Evolutionary conservation across 805 yeast species (phyloP), one percentile per base, ranked within the genome.

Genomic region (Candida insectorum): DNA sequence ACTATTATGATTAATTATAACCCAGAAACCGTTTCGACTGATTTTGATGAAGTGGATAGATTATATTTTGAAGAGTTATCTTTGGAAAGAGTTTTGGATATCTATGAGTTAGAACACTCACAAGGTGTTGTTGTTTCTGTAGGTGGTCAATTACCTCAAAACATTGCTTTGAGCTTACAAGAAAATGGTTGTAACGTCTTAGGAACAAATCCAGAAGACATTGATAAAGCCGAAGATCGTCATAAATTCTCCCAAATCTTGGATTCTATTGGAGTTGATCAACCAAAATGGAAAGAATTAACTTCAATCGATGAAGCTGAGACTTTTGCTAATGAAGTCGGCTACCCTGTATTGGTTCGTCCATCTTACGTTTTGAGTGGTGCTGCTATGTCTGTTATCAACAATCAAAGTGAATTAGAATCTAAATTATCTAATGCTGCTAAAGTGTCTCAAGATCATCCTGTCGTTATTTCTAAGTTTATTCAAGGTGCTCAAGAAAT

Each of bases 1-100:
- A 91, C 98, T 20, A 80, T 91, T 47, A 91, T 91, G 98, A 77
- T 91, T 54, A 91, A 91, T 71, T 91, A 93, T 70, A 91, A 91
- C 69, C 98, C 98, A 25, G 98, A 91, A 69, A 91, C 98, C 22
- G 98, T 91, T 14, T 85, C 95, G n/a, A 91, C 98, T 34, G 98
- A 91, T 66, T 91, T 86, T 58, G 98, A 91, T 62, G 98, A 91
- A 67, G 97, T 95, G 38, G 98, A 91, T 61, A 77, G 97, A 61
- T 78, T 91, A 49, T 93, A 91, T 73, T 91, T 91, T 55, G 98
- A 91, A 68, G 97, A 89, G 61, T 76, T 91, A 36, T 82, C 93
- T 34, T 85, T 83, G 58, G 98, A 91, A 74, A 84, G 97, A 65
- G 97, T 91, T 22, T 74, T 91, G 84, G 98, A 93, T 67, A 91